A percentile compares a stretch with the other conserved stretches of the same genome.
phyloP scores from a whole-genome alignment of 2,329 filamentous ascomycete species.

The Stenocarpella maydis region DNA sequence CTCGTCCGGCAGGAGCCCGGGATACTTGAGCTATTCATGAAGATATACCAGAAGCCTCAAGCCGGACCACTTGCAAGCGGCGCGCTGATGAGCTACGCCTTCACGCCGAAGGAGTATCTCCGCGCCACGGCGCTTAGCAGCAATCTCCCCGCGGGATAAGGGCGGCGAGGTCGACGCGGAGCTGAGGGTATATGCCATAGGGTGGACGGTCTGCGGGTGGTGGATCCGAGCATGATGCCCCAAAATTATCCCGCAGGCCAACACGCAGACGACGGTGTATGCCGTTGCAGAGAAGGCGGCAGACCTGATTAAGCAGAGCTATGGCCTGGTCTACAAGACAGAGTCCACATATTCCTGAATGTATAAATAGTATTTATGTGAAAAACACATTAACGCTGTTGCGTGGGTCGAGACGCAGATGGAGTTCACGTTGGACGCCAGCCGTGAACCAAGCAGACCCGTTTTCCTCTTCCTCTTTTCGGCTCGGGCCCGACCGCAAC shows the following conservation, averaged over 20 bases:
- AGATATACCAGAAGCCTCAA: not conserved
- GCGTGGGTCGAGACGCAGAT: not conserved
- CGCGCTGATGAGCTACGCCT: not conserved
- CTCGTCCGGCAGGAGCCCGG: slow-evolving; percentile 42
- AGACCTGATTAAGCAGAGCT: not conserved
- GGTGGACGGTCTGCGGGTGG: not conserved
- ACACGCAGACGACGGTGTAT: slow-evolving; percentile 16
- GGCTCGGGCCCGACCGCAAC: not conserved
- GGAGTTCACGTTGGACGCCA: not conserved
- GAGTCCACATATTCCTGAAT: not conserved
- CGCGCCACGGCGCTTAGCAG: slow-evolving; percentile 8
- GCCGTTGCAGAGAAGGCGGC: slow-evolving; percentile 20
- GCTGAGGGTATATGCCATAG: slow-evolving; percentile 17
- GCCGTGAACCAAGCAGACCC: not conserved
- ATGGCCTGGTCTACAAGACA: not conserved
- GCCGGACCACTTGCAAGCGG: not conserved
- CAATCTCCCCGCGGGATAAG: slow-evolving; percentile 5
- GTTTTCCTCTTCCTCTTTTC: not conserved
- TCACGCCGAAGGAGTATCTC: slow-evolving; percentile 8
- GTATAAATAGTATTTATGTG: not conserved
- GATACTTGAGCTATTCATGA: slow-evolving; percentile 34
- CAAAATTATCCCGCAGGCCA: too few relatives aligned
- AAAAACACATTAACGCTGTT: not conserved
- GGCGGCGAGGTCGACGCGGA: slow-evolving; percentile 11
- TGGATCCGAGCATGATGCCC: slow-evolving; percentile 21